Conservation (phyloP, 208 protist genomes). For the Trypanosomatidae sp. region DNA sequence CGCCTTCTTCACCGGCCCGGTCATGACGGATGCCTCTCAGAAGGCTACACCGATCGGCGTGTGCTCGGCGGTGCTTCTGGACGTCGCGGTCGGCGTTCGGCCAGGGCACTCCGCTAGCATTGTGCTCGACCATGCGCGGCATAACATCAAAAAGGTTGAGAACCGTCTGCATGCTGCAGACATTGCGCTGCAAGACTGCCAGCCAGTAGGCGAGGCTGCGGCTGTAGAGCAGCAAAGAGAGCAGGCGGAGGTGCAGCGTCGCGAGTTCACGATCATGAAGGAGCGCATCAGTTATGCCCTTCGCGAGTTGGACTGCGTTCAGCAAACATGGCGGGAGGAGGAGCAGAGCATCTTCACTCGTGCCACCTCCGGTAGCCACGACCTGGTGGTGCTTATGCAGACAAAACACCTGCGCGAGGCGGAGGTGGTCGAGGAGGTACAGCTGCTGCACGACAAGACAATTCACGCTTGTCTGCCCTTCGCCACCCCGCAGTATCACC, state of each 20-base stretch:
- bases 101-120: conserved; percentile 65
- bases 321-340: conserved; percentile 55
- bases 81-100: conserved; percentile 80
- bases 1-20: conserved; percentile 46
- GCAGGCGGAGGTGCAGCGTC: conserved; percentile 40
- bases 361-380: conserved; percentile 46
- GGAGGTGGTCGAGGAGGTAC: conserved; percentile 68
- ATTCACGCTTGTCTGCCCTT: conserved; percentile 80
- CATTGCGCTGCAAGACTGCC: conserved; percentile 30
- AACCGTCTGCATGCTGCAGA: conserved; percentile 63
- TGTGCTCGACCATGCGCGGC: conserved; percentile 68
- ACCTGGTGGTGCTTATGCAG: conserved; percentile 51
- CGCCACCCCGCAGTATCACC: conserved; percentile 83
- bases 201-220: background rate
- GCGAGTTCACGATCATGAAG: conserved; percentile 63
- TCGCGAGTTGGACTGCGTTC: conserved; percentile 38
- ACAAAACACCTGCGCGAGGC: conserved; percentile 68
- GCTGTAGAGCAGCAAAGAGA: conserved; percentile 13
- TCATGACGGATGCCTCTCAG: conserved; percentile 56
- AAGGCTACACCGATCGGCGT: conserved; percentile 44
- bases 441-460: conserved; percentile 58
- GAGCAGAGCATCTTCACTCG: conserved; percentile 57
- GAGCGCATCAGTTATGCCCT: conserved; percentile 52
- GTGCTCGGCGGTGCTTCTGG: conserved; percentile 63
- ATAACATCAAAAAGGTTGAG: conserved; percentile 42